Percentiles rank a stretch among this genome's conserved stretches.
Conservation (phyloP, 2,329 filamentous ascomycete species). For the Emmonsiellopsis sp. region DNA sequence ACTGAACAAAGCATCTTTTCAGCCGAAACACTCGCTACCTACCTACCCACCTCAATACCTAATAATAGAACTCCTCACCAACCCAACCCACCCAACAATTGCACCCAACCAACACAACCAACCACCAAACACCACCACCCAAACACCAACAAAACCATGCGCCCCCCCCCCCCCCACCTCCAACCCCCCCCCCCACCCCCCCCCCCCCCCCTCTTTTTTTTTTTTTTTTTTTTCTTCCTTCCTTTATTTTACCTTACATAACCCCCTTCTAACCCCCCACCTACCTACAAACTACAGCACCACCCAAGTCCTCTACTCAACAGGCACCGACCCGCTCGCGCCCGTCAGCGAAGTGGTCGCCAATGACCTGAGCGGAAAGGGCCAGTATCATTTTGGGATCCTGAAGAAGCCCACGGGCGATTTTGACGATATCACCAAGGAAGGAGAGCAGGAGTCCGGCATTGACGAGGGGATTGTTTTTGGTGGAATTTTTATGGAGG, state of each 20-base stretch:
- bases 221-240: no score
- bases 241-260: background rate
- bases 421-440: constrained; percentile 35
- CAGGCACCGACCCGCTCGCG: constrained; percentile 35
- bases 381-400: constrained; percentile 54
- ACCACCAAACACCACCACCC: background rate
- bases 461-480: constrained; percentile 47
- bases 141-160: background rate
- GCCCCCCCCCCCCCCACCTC: background rate
- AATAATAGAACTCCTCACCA: no score
- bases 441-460: constrained; percentile 39
- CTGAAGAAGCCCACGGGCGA: constrained; percentile 50
- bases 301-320: constrained; percentile 49
- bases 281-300: constrained; percentile 30
- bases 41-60: no score
- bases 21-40: no score
- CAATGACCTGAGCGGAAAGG: constrained; percentile 47
- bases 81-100: no score
- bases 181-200: background rate
- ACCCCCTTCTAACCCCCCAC: background rate
- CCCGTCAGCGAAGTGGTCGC: constrained; percentile 35
- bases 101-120: background rate
- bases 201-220: background rate
- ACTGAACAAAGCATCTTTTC: no score
- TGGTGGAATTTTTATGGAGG: constrained; percentile 45